Evolutionary conservation across 192 early-diverging fungal genomes (phyloP).

Genomic region (Linnemannia zychae): DNA sequence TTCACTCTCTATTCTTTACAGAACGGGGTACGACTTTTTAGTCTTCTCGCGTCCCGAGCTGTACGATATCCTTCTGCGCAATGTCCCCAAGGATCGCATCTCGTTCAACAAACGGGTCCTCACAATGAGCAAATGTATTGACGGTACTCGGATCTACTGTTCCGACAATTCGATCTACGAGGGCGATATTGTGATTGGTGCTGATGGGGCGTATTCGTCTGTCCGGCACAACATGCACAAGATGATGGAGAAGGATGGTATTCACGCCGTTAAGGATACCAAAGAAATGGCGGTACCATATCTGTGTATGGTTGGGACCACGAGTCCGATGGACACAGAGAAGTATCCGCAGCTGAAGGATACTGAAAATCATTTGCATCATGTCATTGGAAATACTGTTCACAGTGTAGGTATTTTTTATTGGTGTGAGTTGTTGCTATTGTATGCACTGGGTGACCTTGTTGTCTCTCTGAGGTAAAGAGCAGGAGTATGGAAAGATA

Average conservation of each 20-base stretch:
- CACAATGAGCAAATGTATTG: not conserved
- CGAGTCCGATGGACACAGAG: conserved; percentile 13
- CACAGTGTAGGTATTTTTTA: not conserved
- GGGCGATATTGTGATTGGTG: conserved; percentile 36
- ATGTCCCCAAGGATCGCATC: conserved; percentile 10
- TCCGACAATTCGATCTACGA: conserved; percentile 24
- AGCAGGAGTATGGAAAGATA: not conserved
- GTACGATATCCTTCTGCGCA: conserved; percentile 16
- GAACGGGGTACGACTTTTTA: conserved; percentile 10
- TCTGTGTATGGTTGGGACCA: conserved; percentile 34
- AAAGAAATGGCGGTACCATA: conserved; percentile 12
- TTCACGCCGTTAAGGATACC: not conserved
- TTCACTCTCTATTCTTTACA: not conserved
- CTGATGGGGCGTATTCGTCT: conserved; percentile 25
- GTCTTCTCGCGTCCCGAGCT: conserved; percentile 37
- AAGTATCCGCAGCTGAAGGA: conserved; percentile 21
- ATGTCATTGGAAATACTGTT: conserved; percentile 13
- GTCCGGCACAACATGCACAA: conserved; percentile 23
- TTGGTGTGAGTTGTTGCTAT: not conserved
- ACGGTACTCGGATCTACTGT: conserved; percentile 13
- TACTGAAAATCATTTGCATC: conserved; percentile 9
- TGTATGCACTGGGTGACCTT: not conserved
- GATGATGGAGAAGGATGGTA: not conserved
- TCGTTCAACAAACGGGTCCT: conserved; percentile 25
- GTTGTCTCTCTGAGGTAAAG: not conserved